Conservation (phyloP, 441 rosid species). For the Euphorbia schlechtendalii region DNA sequence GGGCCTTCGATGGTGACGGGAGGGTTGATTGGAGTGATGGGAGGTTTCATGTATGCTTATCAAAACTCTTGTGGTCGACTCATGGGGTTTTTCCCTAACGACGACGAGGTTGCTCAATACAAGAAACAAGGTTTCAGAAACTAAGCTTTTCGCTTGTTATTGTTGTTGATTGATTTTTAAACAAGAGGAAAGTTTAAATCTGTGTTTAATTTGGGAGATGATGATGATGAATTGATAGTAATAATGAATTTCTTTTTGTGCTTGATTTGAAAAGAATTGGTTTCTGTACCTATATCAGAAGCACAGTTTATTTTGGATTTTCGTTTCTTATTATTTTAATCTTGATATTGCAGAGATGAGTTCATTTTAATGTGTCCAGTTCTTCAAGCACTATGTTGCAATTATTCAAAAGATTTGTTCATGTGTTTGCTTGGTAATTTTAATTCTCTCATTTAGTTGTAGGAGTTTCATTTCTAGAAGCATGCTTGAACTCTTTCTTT, state of each 20-base stretch:
- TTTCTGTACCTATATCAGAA: neutral
- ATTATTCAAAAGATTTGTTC: neutral
- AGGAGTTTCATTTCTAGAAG: no score
- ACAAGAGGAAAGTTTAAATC: neutral
- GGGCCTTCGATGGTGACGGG: constrained; percentile 98
- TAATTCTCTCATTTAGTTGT: no score
- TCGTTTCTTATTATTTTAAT: neutral
- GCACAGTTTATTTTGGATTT: neutral
- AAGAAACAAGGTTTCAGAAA: constrained; percentile 47
- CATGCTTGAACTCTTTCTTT: no score
- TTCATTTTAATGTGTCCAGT: neutral
- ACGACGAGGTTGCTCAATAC: constrained; percentile 70
- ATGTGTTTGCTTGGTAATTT: no score
- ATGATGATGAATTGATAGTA: neutral
- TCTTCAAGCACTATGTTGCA: neutral
- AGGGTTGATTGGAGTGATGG: constrained; percentile 89
- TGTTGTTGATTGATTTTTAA: neutral
- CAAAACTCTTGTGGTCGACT: constrained; percentile 93
- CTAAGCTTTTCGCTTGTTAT: constrained; percentile 5
- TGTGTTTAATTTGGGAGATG: neutral
- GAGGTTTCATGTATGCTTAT: constrained; percentile 98
- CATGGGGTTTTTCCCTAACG: constrained; percentile 95
- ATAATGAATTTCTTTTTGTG: constrained; percentile 11
- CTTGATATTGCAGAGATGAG: neutral
- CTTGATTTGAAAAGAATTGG: neutral